A percentile compares a stretch with the other conserved stretches of the same genome.
phyloP scores from a whole-genome alignment of 202 grass and related monocot genomes.

The Setaria italica region DNA sequence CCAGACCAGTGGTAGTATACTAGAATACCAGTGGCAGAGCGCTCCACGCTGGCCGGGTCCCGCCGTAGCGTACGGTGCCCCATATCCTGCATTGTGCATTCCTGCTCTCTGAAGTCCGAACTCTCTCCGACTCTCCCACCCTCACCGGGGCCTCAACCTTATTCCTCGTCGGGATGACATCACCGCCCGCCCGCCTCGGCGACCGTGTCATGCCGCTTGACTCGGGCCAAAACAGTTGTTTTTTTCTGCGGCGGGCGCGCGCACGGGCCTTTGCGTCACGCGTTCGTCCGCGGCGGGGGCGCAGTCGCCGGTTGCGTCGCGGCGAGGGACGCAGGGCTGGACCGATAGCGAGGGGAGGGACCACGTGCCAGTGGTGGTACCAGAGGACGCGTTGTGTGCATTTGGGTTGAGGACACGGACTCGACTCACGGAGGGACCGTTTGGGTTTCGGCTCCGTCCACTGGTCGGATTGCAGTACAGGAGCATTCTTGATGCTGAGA shows the following conservation, averaged over 20 bases:
- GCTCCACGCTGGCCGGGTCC: neutral
- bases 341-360: neutral
- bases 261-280: conserved; percentile 29
- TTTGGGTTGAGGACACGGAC: no score
- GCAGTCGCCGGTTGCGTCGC: neutral
- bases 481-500: no score
- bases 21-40: no score
- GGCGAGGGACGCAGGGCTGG: neutral
- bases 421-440: no score
- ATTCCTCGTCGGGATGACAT: conserved; percentile 33
- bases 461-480: no score
- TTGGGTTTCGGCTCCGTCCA: no score
- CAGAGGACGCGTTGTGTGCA: neutral
- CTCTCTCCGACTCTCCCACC: neutral
- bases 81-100: neutral
- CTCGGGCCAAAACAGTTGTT: no score
- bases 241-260: neutral
- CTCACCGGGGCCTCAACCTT: no score
- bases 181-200: neutral
- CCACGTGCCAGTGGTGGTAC: neutral
- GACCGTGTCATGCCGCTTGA: neutral
- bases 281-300: neutral
- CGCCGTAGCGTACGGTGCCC: neutral
- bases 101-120: no score
- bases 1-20: no score